phyloP scores from a whole-genome alignment of 192 early-diverging fungal species.

The Phlyctochytrium bullatum region DNA sequence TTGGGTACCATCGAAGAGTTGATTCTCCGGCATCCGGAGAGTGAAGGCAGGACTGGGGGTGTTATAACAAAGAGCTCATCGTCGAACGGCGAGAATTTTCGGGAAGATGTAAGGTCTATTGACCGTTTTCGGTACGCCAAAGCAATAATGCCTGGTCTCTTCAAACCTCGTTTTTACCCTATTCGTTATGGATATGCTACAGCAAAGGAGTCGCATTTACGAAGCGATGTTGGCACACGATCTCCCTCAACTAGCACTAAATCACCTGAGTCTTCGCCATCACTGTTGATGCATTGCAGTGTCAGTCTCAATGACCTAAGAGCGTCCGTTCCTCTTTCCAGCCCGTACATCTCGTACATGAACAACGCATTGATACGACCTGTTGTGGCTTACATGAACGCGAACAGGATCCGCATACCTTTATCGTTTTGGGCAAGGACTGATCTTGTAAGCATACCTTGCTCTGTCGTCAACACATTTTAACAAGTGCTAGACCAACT shows the following conservation, averaged over 20 bases:
- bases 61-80: slow-evolving; percentile 12
- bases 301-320: slow-evolving; percentile 89
- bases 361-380: slow-evolving; percentile 86
- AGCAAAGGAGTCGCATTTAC: not conserved
- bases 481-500: slow-evolving; percentile 56
- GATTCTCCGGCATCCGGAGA: slow-evolving; percentile 29
- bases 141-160: not conserved
- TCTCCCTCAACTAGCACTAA: not conserved
- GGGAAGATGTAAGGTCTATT: not conserved
- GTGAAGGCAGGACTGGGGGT: slow-evolving; percentile 9
- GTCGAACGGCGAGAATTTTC: not conserved
- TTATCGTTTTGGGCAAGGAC: slow-evolving; percentile 78
- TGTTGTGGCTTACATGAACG: slow-evolving; percentile 92
- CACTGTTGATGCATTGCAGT: slow-evolving; percentile 69
- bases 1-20: slow-evolving; percentile 43
- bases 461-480: not conserved
- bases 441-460: slow-evolving; percentile 53
- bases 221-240: no score
- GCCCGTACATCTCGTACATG: slow-evolving; percentile 71
- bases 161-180: slow-evolving; percentile 16
- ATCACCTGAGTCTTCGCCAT: not conserved
- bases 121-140: not conserved
- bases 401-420: slow-evolving; percentile 80
- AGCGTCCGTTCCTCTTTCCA: slow-evolving; percentile 77
- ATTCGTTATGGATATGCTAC: not conserved